These are phyloP conservation scores for Micractinium conductrix DNA, from an alignment of 139 green algal genomes.

Conservation along the genomic window DNA sequence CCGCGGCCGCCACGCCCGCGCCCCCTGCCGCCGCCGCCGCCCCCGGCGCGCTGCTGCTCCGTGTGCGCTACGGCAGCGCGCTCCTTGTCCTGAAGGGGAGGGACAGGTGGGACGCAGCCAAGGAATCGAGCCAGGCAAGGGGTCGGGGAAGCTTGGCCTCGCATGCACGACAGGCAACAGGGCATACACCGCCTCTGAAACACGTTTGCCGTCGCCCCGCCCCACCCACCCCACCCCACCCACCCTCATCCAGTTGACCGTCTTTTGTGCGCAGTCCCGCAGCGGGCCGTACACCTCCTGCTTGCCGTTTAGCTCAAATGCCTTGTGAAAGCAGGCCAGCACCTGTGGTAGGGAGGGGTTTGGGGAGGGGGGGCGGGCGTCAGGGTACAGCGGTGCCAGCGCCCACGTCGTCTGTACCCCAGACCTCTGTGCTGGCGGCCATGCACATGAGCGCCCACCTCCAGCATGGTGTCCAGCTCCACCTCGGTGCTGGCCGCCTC, in stretches of 20 bases:
- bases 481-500: constrained; percentile 61
- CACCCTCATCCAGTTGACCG: constrained; percentile 17
- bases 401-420: neutral
- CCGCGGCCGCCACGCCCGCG: neutral
- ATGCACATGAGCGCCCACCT: constrained; percentile 39
- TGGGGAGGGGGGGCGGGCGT: no score
- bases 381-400: neutral
- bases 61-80: neutral
- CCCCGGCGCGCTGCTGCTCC: constrained; percentile 13
- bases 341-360: constrained; percentile 1
- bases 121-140: neutral
- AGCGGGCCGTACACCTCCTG: constrained; percentile 64
- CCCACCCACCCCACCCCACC: neutral
- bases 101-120: neutral
- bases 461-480: constrained; percentile 59
- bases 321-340: constrained; percentile 21
- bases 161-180: neutral
- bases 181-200: neutral
- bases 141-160: no score
- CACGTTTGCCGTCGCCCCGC: neutral
- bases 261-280: constrained; percentile 17
- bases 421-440: neutral
- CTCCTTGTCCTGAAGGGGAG: constrained; percentile 7
- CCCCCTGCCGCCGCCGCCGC: neutral
- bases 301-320: constrained; percentile 37